These are phyloP conservation scores for Echinochloa phyllopogon DNA, from an alignment of 176 grass and related monocot genomes.

Conservation along the genomic window DNA sequence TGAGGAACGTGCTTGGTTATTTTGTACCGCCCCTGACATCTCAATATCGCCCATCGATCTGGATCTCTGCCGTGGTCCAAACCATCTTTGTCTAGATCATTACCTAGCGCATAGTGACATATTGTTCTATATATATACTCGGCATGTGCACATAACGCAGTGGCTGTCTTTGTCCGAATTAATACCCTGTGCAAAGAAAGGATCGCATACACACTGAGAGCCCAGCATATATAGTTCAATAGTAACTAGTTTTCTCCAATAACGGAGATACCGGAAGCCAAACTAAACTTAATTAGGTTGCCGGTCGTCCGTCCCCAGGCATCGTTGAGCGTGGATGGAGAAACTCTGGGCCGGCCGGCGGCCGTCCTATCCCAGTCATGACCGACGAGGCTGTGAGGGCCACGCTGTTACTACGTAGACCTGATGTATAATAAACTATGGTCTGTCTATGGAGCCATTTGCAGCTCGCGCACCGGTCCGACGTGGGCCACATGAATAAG, in stretches of 20 bases:
- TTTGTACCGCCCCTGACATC: background rate
- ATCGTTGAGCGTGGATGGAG: background rate
- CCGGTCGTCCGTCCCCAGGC: too few relatives aligned
- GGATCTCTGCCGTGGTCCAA: slow-evolving; percentile 6
- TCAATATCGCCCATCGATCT: background rate
- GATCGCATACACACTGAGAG: background rate
- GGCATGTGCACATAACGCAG: too few relatives aligned
- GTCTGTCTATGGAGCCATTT: background rate
- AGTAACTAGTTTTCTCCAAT: background rate
- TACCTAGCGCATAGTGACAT: background rate
- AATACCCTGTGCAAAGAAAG: background rate
- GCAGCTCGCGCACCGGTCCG: background rate
- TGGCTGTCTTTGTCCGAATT: background rate
- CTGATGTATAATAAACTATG: background rate
- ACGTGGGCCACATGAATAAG: slow-evolving; percentile 21
- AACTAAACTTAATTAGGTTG: background rate
- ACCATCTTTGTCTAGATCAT: background rate
- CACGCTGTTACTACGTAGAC: background rate
- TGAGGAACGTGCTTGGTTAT: slow-evolving; percentile 37
- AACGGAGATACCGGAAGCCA: background rate
- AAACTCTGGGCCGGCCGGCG: background rate
- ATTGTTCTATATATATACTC: background rate
- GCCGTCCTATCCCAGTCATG: background rate
- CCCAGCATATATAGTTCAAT: background rate
- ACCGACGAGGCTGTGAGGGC: background rate